Base-by-base conservation (phyloP, 768 basidiomycete genomes). In the Auriscalpium vulgare region DNA sequence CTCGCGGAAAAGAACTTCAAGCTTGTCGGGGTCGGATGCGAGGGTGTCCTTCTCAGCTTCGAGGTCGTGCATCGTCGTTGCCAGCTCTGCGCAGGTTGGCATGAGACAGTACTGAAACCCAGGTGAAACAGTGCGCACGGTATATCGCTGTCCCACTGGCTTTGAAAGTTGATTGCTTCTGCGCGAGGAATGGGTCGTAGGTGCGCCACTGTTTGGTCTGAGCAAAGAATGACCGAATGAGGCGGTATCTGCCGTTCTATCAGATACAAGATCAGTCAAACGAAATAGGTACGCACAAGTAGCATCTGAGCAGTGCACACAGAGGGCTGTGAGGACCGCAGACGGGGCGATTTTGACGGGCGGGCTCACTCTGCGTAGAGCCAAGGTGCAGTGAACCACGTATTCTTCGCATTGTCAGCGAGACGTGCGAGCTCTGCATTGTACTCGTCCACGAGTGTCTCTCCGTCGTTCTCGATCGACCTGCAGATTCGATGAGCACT, bases 351-450 rank as follows among this genome's bases (percentile, higher is more conserved):
- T 10, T 34, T 35, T 21, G 58, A 51, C 54, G 40, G 56, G 57
- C 65, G 51, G 53, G 71, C 87, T 61, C 74, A 97, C 86, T 97
- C 95, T 55, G 93, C 92, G 68, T 78, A 97, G n/a, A 99, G 77
- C 95, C 95, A 99, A 1, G 94, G 91, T 6, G 90, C 83, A 8
- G 82, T 88, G 66, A 91, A 93, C 95, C 95, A 99, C 0, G 87
- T 88, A 57, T 84, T 78, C 63, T 77, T 74, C 3, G 69, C 67
- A 1, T 74, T 67, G 29, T 73, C 68, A 0, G 72, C 71, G 1
- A 89, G 75, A 0, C 69, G 67, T 6, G 68, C 68, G 11, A 99
- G 74, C 59, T 92, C 86, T 0, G 71, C 63, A 61, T 99, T 97
- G 72, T 93, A 98, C n/a, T 77, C 70, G 0, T 81, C 76, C 5